These are phyloP conservation scores for Entonaema liquescens DNA, from an alignment of 495 filamentous ascomycete species.

Conservation along the genomic window DNA sequence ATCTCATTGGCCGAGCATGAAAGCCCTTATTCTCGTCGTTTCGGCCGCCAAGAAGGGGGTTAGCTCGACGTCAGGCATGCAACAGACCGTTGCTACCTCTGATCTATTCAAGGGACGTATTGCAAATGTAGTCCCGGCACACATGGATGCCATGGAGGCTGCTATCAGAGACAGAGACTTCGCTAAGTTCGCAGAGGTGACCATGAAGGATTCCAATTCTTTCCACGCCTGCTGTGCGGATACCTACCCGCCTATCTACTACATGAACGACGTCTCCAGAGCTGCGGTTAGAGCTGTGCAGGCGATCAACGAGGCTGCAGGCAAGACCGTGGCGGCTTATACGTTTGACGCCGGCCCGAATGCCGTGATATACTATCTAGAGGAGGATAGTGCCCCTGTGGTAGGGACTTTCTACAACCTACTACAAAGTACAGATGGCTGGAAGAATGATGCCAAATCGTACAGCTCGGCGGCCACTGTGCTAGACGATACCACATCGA, in stretches of 20 bases:
- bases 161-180: conserved; percentile 84
- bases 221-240: conserved; percentile 97
- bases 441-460: conserved; percentile 61
- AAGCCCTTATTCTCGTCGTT: conserved; percentile 87
- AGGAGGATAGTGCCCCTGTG: conserved; percentile 75
- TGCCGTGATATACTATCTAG: conserved; percentile 91
- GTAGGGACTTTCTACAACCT: conserved; percentile 72
- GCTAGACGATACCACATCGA: conserved; percentile 66
- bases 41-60: conserved; percentile 95
- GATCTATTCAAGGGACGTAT: conserved; percentile 80
- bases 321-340: conserved; percentile 84
- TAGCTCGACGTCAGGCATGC: conserved; percentile 90
- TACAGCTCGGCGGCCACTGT: conserved; percentile 56
- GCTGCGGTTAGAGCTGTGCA: conserved; percentile 89
- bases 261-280: conserved; percentile 90
- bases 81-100: conserved; percentile 90
- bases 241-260: conserved; percentile 96
- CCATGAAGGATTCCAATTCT: conserved; percentile 94
- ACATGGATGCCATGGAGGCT: conserved; percentile 87
- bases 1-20: conserved; percentile 93
- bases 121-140: conserved; percentile 74
- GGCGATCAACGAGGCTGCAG: conserved; percentile 78
- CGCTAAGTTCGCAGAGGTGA: conserved; percentile 83
- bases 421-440: conserved; percentile 66
- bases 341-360: conserved; percentile 99